These are phyloP conservation scores for Pseudozyma hubeiensis DNA, from an alignment of 1,284 basidiomycete species.

Conservation along the genomic window DNA sequence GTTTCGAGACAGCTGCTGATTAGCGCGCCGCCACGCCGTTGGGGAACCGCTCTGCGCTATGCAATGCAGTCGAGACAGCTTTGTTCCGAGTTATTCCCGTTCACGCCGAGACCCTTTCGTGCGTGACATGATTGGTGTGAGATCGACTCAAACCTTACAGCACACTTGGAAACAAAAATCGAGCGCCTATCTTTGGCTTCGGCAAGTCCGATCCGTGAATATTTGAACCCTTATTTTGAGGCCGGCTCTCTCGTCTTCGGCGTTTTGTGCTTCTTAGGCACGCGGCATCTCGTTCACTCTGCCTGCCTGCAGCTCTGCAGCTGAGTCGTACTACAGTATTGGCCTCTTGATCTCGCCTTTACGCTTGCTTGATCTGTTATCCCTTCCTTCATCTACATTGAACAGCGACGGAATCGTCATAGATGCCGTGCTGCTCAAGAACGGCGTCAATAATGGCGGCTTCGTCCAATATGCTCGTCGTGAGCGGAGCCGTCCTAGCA, in stretches of 20 bases:
- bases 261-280: no score
- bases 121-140: no score
- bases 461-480: slow-evolving; percentile 6
- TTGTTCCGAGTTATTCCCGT: no score
- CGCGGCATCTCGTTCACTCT: no score
- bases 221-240: neutral
- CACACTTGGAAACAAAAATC: no score
- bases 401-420: neutral
- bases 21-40: slow-evolving; percentile 3
- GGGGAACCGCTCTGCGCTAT: no score
- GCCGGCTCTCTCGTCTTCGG: no score
- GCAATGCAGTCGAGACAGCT: no score
- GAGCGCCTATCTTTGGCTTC: neutral
- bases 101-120: no score
- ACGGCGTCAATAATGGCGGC: neutral
- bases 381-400: neutral
- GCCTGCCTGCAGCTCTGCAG: neutral
- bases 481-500: slow-evolving; percentile 8
- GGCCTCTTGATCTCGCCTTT: neutral
- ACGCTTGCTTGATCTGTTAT: neutral
- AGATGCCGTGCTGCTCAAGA: neutral
- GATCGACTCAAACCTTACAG: no score
- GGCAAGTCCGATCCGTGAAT: slow-evolving; percentile 1
- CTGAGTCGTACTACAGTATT: slow-evolving; percentile 2
- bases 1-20: slow-evolving; percentile 6